Conservation (phyloP, 2,329 filamentous ascomycete genomes). For the Colletotrichum phormii region DNA sequence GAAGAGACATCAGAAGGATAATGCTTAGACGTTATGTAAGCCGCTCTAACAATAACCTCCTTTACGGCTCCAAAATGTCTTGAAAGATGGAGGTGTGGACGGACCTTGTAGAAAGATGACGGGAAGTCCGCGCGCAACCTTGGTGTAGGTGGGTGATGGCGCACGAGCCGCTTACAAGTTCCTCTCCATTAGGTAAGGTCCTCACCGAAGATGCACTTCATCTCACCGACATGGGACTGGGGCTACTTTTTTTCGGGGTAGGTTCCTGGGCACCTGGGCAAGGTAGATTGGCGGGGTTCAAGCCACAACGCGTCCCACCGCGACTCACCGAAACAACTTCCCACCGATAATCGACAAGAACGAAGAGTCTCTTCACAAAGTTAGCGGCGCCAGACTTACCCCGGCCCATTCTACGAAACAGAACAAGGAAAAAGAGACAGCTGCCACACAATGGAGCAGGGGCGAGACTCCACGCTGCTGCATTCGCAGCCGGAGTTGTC, state of each 20-base stretch:
- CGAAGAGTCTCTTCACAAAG: conserved; percentile 9
- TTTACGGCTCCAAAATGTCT: conserved; percentile 5
- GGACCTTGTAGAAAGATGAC: background rate
- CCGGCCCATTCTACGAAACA: background rate
- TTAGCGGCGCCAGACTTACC: background rate
- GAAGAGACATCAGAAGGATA: background rate
- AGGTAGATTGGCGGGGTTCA: conserved; percentile 22
- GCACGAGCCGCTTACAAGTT: conserved; percentile 8
- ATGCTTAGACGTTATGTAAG: background rate
- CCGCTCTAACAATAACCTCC: background rate
- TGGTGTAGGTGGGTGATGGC: background rate
- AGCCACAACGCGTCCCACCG: conserved; percentile 27
- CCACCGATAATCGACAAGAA: background rate
- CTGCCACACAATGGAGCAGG: conserved; percentile 27
- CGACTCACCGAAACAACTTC: conserved; percentile 29
- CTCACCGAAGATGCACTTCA: conserved; percentile 14
- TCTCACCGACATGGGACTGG: background rate
- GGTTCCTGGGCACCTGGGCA: background rate
- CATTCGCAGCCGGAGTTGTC: conserved; percentile 69
- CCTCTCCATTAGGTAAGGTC: background rate
- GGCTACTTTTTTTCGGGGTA: background rate
- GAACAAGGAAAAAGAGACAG: no score
- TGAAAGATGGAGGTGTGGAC: background rate
- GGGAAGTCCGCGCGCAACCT: background rate
- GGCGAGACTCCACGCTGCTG: conserved; percentile 42